These are phyloP conservation scores for Termitomyces titanicus DNA, from an alignment of 768 basidiomycete genomes.

Conservation along the genomic window DNA sequence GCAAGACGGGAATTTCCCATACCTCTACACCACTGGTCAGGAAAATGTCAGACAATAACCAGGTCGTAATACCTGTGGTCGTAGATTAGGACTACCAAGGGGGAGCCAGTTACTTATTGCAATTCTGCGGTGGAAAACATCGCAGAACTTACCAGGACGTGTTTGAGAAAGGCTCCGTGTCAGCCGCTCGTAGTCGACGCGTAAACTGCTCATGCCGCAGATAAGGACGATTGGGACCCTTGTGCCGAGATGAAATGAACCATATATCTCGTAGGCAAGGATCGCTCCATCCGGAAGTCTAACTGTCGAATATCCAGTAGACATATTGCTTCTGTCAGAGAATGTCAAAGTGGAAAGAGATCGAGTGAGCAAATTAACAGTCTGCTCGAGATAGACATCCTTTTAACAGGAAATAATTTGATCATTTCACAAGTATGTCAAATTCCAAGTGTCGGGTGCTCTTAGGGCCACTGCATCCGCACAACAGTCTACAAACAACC, in stretches of 20 bases:
- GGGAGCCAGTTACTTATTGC: background rate
- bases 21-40: conserved; percentile 26
- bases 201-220: conserved; percentile 35
- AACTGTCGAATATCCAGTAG: conserved; percentile 20
- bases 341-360: background rate
- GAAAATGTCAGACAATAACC: background rate
- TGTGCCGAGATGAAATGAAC: conserved; percentile 29
- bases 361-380: background rate
- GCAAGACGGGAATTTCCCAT: conserved; percentile 41
- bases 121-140: background rate
- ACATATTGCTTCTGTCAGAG: conserved; percentile 11
- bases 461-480: conserved; percentile 11
- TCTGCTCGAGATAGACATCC: background rate
- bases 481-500: background rate
- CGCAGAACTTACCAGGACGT: conserved; percentile 31
- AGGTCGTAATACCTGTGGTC: conserved; percentile 31
- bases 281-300: conserved; percentile 39
- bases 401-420: conserved; percentile 3
- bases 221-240: conserved; percentile 37
- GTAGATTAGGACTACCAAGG: conserved; percentile 36
- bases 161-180: conserved; percentile 27
- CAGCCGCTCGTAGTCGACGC: conserved; percentile 38
- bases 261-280: conserved; percentile 40
- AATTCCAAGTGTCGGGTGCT: conserved; percentile 7
- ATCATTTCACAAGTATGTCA: conserved; percentile 6